A percentile compares a stretch with the other conserved stretches of the same genome.
These are phyloP conservation scores for Leccinum laetum DNA, from an alignment of 1,284 basidiomycete species.

Conservation along the genomic window DNA sequence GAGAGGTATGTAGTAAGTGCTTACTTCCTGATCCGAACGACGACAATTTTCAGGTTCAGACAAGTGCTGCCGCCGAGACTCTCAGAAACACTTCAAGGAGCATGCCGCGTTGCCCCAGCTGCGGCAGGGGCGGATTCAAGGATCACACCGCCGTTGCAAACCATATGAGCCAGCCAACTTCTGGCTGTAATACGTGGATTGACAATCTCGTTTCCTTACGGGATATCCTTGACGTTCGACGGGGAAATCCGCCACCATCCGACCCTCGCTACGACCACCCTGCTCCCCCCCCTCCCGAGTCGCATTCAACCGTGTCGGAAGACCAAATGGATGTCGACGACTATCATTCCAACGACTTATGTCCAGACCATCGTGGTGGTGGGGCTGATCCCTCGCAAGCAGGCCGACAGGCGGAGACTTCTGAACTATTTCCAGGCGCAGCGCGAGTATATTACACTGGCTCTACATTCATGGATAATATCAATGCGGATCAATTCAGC, in stretches of 20 bases:
- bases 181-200: not conserved
- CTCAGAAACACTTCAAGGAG: not conserved
- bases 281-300: not conserved
- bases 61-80: not conserved
- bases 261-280: not conserved
- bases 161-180: conserved; percentile 1
- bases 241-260: too few relatives aligned
- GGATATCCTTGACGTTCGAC: not conserved
- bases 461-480: too few relatives aligned
- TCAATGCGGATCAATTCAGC: too few relatives aligned
- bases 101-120: not conserved
- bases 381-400: too few relatives aligned
- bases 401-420: too few relatives aligned
- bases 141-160: not conserved
- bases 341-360: too few relatives aligned
- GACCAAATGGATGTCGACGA: not conserved
- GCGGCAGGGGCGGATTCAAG: not conserved
- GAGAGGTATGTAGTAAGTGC: not conserved
- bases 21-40: not conserved
- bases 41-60: not conserved
- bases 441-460: too few relatives aligned
- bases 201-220: not conserved
- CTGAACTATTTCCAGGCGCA: too few relatives aligned
- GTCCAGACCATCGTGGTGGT: too few relatives aligned
- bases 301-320: not conserved